Conservation (phyloP, 257 asterid genomes). For the Pogostemon cablin region DNA sequence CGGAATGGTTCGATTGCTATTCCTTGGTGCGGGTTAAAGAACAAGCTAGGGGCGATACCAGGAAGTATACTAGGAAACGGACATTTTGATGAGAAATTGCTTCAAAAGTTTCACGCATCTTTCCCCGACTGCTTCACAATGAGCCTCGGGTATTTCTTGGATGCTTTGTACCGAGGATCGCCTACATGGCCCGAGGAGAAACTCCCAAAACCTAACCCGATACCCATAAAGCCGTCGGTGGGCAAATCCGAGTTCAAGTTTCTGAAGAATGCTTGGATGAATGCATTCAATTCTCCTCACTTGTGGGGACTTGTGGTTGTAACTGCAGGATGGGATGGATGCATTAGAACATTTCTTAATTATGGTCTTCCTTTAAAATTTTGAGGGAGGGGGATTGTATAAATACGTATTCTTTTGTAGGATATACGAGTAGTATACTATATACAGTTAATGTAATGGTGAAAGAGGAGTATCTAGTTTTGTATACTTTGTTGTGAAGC, state of each 20-base stretch:
- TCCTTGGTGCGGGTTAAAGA: constrained; percentile 82
- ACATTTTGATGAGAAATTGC: constrained; percentile 49
- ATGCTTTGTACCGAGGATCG: constrained; percentile 55
- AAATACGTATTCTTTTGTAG: constrained; percentile 23
- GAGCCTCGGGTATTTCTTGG: constrained; percentile 68
- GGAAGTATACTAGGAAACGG: constrained; percentile 47
- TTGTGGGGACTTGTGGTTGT: constrained; percentile 87
- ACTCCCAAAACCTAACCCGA: constrained; percentile 42
- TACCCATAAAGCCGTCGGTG: constrained; percentile 39
- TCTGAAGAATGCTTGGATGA: constrained; percentile 66
- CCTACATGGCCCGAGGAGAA: constrained; percentile 91
- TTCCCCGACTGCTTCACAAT: constrained; percentile 62
- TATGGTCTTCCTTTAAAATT: constrained; percentile 76
- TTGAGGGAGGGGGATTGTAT: constrained; percentile 34
- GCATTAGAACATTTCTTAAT: constrained; percentile 83
- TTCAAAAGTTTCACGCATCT: constrained; percentile 47
- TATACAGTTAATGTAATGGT: not conserved
- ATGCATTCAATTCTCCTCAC: constrained; percentile 61
- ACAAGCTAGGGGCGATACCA: constrained; percentile 48
- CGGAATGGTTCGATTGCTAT: constrained; percentile 74
- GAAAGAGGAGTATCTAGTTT: not conserved
- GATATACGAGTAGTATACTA: not conserved
- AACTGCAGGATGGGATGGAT: constrained; percentile 94
- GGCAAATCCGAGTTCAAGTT: constrained; percentile 68
- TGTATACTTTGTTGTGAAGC: not conserved